A percentile compares a stretch with the other conserved stretches of the same genome.
These are phyloP conservation scores for Cyberlindnera euphorbiae DNA, from an alignment of 805 yeast genomes.

Conservation along the genomic window DNA sequence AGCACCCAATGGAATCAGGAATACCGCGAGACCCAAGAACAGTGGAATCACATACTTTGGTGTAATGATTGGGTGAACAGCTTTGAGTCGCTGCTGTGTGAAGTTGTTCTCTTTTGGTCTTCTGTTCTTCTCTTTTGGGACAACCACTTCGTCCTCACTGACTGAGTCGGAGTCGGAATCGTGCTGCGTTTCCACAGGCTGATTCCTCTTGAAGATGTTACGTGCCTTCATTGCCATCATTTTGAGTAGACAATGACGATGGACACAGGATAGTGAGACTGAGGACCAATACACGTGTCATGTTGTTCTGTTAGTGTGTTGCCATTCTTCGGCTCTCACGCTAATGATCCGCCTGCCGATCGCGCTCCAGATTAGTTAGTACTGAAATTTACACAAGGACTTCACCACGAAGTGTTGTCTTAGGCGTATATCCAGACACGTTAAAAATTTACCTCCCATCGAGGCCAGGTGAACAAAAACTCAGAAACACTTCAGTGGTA, in stretches of 20 bases:
- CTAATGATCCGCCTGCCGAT: constrained; percentile 1
- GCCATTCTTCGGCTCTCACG: neutral
- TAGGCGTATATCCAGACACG: constrained; percentile 11
- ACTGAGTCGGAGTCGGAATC: constrained; percentile 38
- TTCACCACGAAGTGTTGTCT: neutral
- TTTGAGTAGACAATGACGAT: neutral
- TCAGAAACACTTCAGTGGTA: neutral
- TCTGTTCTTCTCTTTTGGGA: constrained; percentile 43
- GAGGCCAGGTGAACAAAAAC: neutral
- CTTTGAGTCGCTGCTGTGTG: constrained; percentile 58
- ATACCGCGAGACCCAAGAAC: constrained; percentile 64
- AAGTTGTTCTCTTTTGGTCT: constrained; percentile 73
- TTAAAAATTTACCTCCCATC: neutral
- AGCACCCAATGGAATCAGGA: constrained; percentile 88
- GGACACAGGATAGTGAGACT: too few relatives aligned
- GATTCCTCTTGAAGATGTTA: constrained; percentile 22
- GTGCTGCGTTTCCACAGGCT: constrained; percentile 10
- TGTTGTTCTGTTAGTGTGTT: too few relatives aligned
- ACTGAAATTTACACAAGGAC: constrained; percentile 9
- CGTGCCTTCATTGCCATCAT: constrained; percentile 23
- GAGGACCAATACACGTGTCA: too few relatives aligned
- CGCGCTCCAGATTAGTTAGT: constrained; percentile 2
- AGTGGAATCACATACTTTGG: constrained; percentile 86
- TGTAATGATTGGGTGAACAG: constrained; percentile 77
- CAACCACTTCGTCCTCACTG: constrained; percentile 39